Evolutionary conservation across 176 grass and related monocot genomes (phyloP).

Genomic region (Musa beccarii): DNA sequence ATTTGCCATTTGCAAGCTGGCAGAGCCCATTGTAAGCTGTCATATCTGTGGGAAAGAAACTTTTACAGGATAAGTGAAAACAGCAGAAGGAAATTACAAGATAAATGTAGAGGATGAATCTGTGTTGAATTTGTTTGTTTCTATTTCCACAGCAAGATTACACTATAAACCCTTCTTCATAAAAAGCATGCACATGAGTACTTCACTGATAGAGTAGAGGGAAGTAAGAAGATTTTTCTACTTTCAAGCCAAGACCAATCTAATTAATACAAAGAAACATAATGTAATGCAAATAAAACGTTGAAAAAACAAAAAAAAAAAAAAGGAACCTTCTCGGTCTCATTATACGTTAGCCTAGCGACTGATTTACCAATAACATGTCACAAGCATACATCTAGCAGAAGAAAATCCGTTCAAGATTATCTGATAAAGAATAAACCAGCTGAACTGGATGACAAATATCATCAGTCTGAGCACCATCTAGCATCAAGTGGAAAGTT

Average conservation of each 20-base stretch:
- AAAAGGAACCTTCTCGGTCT: not conserved
- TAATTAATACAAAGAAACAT: not conserved
- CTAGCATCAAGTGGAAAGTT: too few relatives aligned
- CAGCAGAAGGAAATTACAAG: not conserved
- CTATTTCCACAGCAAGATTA: not conserved
- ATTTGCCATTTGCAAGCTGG: conserved; percentile 60
- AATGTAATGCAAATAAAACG: too few relatives aligned
- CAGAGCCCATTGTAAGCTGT: conserved; percentile 55
- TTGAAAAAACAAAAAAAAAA: not conserved
- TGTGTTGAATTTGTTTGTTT: not conserved
- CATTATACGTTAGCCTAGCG: not conserved
- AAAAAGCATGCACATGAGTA: not conserved
- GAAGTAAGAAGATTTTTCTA: not conserved
- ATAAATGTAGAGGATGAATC: not conserved
- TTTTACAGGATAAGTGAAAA: not conserved
- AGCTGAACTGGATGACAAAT: too few relatives aligned
- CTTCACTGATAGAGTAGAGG: not conserved
- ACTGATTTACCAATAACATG: too few relatives aligned
- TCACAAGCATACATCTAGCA: too few relatives aligned
- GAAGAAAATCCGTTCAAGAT: too few relatives aligned
- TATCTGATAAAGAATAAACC: too few relatives aligned
- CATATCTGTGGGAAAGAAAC: conserved; percentile 41
- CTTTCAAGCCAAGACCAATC: not conserved
- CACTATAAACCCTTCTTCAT: not conserved
- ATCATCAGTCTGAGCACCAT: too few relatives aligned